Percentiles rank a stretch among this genome's conserved stretches.
Conservation (phyloP, 164 flowering plant genomes). For the Magnolia kwangsiensis region DNA sequence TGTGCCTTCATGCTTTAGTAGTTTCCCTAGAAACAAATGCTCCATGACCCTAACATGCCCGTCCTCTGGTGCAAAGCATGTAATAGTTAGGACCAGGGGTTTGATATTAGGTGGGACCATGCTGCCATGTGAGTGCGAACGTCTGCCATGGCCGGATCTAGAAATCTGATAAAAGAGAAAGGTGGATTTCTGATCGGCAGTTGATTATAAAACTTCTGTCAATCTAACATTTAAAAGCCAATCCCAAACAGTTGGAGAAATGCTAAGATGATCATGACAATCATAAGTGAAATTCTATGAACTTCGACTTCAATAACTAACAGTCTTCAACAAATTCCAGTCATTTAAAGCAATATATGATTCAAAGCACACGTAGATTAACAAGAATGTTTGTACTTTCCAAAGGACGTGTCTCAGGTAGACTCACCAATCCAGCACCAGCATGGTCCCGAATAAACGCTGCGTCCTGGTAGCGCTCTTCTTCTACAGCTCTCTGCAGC, state of each 20-base stretch:
- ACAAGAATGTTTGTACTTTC: background rate
- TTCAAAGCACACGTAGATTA: background rate
- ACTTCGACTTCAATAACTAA: background rate
- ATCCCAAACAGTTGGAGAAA: background rate
- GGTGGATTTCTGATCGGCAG: too few species aligned
- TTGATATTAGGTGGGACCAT: too few species aligned
- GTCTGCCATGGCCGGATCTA: too few species aligned
- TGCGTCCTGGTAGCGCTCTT: slow-evolving; percentile 81
- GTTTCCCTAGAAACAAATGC: too few species aligned
- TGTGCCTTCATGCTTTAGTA: too few species aligned
- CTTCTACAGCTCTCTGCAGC: slow-evolving; percentile 68
- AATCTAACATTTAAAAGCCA: too few species aligned
- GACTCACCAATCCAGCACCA: slow-evolving; percentile 91
- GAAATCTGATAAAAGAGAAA: too few species aligned
- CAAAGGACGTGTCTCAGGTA: slow-evolving; percentile 1
- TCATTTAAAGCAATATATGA: background rate
- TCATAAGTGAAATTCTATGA: background rate
- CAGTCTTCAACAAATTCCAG: background rate
- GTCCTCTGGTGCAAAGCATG: too few species aligned
- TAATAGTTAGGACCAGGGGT: too few species aligned
- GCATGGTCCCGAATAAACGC: slow-evolving; percentile 73
- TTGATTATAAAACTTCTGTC: too few species aligned
- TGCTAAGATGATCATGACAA: background rate
- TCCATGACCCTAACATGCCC: too few species aligned
- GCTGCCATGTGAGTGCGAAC: too few species aligned